These are phyloP conservation scores for Penicillium brevicompactum DNA, from an alignment of 2,329 filamentous ascomycete species.

Conservation along the genomic window DNA sequence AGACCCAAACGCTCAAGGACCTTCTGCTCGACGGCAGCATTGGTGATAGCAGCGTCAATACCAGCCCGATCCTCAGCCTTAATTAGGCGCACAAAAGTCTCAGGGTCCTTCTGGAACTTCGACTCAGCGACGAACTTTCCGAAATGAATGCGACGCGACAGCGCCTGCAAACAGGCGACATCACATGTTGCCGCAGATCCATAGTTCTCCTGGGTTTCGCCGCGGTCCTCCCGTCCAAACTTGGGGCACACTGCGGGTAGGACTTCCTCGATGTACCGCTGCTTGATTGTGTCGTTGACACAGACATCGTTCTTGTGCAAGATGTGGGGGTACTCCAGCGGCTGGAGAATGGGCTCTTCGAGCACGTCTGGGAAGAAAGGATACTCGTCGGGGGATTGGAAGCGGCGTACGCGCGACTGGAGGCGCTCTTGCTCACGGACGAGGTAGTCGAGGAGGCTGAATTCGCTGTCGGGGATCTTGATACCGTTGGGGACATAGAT, in stretches of 20 bases:
- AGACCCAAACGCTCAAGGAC: conserved; percentile 82
- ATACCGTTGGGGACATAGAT: conserved; percentile 85
- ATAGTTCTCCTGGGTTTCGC: conserved; percentile 91
- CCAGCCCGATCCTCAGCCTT: conserved; percentile 67
- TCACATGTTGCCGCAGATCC: conserved; percentile 89
- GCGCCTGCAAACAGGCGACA: conserved; percentile 83
- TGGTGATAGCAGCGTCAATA: conserved; percentile 73
- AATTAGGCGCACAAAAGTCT: conserved; percentile 80
- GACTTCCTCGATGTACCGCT: conserved; percentile 79
- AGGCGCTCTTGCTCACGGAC: conserved; percentile 85
- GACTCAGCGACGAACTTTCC: conserved; percentile 97
- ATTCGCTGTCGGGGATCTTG: conserved; percentile 68
- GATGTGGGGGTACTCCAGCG: conserved; percentile 83
- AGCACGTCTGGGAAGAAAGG: conserved; percentile 89
- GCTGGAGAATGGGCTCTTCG: conserved; percentile 79
- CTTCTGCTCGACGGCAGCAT: conserved; percentile 84
- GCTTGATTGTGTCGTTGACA: conserved; percentile 84
- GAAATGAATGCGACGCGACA: conserved; percentile 91
- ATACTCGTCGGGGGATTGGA: conserved; percentile 94
- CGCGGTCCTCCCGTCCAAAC: conserved; percentile 73
- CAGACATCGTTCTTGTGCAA: conserved; percentile 87
- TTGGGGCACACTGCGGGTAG: conserved; percentile 81
- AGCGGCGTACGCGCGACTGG: conserved; percentile 91
- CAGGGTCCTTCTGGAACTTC: conserved; percentile 84
- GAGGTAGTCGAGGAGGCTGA: conserved; percentile 94